Percentiles rank a stretch among this genome's conserved stretches.
Evolutionary conservation across 192 early-diverging fungal species (phyloP).

Genomic region (Chytriomyces hyalinus): DNA sequence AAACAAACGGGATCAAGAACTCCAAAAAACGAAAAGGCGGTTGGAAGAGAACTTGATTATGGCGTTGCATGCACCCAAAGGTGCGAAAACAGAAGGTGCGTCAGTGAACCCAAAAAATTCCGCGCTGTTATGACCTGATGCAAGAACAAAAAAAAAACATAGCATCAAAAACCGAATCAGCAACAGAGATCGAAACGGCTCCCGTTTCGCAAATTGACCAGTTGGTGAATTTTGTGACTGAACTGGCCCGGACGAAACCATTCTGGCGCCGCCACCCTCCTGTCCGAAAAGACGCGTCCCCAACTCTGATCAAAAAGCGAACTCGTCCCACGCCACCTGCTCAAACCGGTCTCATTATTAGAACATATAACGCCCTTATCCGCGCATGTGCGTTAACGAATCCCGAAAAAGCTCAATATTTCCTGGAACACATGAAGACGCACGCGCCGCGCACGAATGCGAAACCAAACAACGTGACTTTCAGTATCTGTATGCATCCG

Average conservation of each 20-base stretch:
- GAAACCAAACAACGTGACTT: conserved; percentile 1
- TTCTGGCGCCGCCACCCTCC: conserved; percentile 24
- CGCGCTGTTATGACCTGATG: neutral
- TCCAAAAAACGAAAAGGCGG: neutral
- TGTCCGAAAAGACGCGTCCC: conserved; percentile 14
- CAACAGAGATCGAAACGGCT: neutral
- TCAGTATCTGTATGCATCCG: conserved; percentile 3
- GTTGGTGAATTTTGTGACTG: neutral
- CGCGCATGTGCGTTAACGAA: neutral
- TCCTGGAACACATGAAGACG: conserved; percentile 1
- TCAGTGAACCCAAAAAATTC: no score
- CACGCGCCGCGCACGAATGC: neutral
- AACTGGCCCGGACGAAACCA: conserved; percentile 11
- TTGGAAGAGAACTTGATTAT: conserved; percentile 20
- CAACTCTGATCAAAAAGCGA: conserved; percentile 25
- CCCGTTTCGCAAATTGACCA: neutral
- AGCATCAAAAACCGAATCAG: neutral
- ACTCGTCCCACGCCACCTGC: neutral
- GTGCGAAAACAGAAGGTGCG: no score
- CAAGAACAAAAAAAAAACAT: neutral
- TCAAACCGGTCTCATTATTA: neutral
- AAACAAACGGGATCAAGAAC: neutral
- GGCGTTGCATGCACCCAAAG: neutral
- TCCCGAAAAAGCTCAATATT: neutral
- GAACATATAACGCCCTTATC: conserved; percentile 12